Evolutionary conservation across 2,329 filamentous ascomycete species (phyloP), one percentile per base, ranked within the genome.

Genomic region (Talaromyces sp.): DNA sequence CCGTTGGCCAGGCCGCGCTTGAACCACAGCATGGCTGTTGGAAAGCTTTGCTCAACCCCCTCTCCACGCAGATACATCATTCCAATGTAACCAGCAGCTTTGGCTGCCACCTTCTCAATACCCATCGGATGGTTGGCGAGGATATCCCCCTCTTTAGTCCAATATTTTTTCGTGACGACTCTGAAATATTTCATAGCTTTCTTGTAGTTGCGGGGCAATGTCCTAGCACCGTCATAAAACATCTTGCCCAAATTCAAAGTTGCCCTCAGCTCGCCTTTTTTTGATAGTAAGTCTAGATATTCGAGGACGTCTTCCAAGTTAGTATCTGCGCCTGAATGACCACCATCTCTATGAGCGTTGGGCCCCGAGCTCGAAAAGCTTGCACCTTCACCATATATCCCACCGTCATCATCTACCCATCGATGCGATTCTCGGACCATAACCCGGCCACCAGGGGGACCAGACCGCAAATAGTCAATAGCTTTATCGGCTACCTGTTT

Each of bases 301-400:
- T 99, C 95, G 66, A 99, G 87, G 16, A 98, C 90, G 76, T 99
- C 94, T 71, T 96, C 93, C 66, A 97, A 87, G 16, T 92, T 91
- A 1, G 93, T 92, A 72, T 96, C 90, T 0, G 90, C 87, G 73
- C 95, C 91, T 2, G 92, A 91, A 69, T 90, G 89, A 1, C 89
- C 85, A 64, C 88, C 87, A 22, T 88, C 87, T 68, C 89, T 88
- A 72, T 89, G 86, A 3, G 93, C 92, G 74, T 96, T 93, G 64
- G 86, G 84, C 4, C 95, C 95, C 0, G 95, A 90, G 74, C 93
- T 97, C 27, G 90, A 89, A 45, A 90, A 91, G 74, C 94, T 98
- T 13, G 95, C 95, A 3, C 95, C 96, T 78, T 97, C 92, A 56
- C 95, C 96, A 75, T 97, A 99, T 7, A 97, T 90, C 50, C 95